Base-by-base conservation (phyloP, 2,329 filamentous ascomycete species). In the Ceratocystis destructans region DNA sequence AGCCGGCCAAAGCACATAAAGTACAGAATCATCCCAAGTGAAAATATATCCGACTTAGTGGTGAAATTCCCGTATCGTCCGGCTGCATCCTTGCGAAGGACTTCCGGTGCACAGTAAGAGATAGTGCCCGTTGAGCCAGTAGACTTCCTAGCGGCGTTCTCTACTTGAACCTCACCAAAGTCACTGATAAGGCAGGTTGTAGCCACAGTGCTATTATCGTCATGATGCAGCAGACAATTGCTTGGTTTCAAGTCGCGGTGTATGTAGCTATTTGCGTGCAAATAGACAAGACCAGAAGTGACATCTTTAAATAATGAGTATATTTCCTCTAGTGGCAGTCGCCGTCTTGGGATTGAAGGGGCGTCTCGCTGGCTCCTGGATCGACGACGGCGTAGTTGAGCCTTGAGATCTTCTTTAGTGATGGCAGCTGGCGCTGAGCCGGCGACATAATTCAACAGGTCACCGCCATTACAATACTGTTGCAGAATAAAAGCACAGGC, bases 31-130 rank as follows among this genome's bases (percentile, higher is more conserved):
- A 99, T 96, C 62, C 94, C 94, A 0, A 99, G 79, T 0, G 92
- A 96, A 75, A 99, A 99, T n/a, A 99, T 88, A 72, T 99, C 94
- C 0, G 92, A 96, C 73, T 97, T 99, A 31, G 90, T 92, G 0
- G 91, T 96, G 72, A 99, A 99, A 73, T 97, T 96, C 6, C 89
- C 91, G 71, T 89, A 93, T 0, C 82, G 82, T 0, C 93, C 93
- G 33, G 79, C 80, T 0, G 82, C 76, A 66, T 85, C 87, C 70
- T 83, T 82, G 63, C 83, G 85, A 37, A 99, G 78, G 0, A 99
- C 95, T 75, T 99, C 94, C 0, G 94, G 94, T 0, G 94, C 94
- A 75, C 94, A 99, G 75, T 96, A 99, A 0, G 93, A 97, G 59
- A 99, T 94, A 0, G 94, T 99, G 1, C 94, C 94, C 0, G 94